Percentiles rank a stretch among this genome's conserved stretches.
Conservation (phyloP, 2,329 filamentous ascomycete genomes). For the Xylariaceae sp. region DNA sequence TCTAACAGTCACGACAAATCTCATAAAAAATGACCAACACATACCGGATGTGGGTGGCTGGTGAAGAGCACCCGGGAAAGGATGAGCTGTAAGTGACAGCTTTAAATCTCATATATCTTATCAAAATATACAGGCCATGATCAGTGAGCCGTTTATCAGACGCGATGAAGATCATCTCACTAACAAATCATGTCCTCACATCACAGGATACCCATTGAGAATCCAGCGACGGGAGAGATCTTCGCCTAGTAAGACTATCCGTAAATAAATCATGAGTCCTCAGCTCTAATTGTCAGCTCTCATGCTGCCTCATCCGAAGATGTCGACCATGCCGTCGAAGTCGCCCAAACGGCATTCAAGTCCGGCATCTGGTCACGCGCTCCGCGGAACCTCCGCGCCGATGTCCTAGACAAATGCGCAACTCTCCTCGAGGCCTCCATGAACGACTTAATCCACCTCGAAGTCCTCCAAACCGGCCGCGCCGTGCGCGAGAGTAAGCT, state of each 20-base stretch:
- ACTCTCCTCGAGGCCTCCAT: conserved; percentile 48
- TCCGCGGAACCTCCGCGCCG: conserved; percentile 53
- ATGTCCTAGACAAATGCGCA: conserved; percentile 57
- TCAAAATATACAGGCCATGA: neutral
- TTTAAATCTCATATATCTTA: too few relatives aligned
- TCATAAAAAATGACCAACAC: conserved; percentile 17
- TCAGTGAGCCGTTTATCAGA: neutral
- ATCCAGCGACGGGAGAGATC: conserved; percentile 48
- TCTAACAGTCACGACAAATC: neutral
- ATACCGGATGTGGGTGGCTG: conserved; percentile 38
- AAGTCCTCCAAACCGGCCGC: conserved; percentile 64
- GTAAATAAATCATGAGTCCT: neutral
- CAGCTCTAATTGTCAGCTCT: conserved; percentile 34
- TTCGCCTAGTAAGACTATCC: conserved; percentile 42
- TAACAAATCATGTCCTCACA: neutral
- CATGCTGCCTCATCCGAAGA: conserved; percentile 43
- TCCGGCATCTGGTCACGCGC: conserved; percentile 52
- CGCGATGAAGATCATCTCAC: conserved; percentile 1
- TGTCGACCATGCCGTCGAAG: conserved; percentile 37
- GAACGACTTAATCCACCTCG: conserved; percentile 53
- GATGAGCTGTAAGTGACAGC: conserved; percentile 40
- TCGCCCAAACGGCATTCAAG: conserved; percentile 43
- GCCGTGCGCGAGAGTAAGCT: conserved; percentile 54
- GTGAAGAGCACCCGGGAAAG: conserved; percentile 36
- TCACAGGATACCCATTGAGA: conserved; percentile 46